Evolutionary conservation across 2,329 filamentous ascomycete genomes (phyloP).

Genomic region (Trichoderma citrinoviride): DNA sequence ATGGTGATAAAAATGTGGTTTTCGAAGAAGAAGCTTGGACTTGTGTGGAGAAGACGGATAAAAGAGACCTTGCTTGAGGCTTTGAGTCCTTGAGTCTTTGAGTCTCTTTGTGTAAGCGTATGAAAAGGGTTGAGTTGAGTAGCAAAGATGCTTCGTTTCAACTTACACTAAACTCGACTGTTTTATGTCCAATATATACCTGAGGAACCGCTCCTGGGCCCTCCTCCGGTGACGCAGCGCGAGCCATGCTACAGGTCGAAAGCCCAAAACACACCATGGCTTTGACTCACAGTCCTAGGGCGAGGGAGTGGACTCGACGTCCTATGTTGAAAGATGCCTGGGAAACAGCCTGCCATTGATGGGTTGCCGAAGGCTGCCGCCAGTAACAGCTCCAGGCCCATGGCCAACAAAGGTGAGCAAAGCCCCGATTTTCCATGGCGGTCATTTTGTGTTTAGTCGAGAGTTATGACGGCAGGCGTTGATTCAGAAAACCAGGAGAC

Average conservation of each 20-base stretch:
- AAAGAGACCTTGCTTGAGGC: not conserved
- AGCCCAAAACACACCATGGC: not conserved
- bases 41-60: not conserved
- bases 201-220: not conserved
- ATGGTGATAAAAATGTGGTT: not conserved
- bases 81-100: too few relatives aligned
- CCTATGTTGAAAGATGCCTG: conserved; percentile 2
- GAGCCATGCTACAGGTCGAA: not conserved
- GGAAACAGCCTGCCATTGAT: not conserved
- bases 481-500: not conserved
- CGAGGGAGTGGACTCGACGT: not conserved
- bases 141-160: not conserved
- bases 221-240: not conserved
- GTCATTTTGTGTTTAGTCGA: not conserved
- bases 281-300: conserved; percentile 14
- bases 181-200: not conserved
- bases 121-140: not conserved
- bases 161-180: not conserved
- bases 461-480: not conserved
- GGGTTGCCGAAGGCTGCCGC: conserved; percentile 10
- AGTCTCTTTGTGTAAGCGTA: not conserved
- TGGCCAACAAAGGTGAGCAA: not conserved
- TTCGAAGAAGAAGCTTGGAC: not conserved
- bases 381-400: not conserved
- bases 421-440: not conserved